Evolutionary conservation across 345 rosid species (phyloP).

Genomic region (Camelina neglecta): DNA sequence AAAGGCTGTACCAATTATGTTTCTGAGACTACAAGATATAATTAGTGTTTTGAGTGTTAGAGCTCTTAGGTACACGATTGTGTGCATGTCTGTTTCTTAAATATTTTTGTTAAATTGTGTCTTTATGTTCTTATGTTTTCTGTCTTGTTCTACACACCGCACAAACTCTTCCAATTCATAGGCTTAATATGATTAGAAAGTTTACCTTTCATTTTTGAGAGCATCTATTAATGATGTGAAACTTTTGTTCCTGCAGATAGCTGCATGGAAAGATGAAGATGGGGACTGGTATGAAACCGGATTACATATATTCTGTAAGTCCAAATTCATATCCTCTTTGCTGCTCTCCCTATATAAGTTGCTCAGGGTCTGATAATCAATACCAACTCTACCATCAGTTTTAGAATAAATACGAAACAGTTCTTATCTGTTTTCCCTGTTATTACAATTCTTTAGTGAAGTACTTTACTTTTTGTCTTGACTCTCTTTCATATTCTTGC

Average conservation of each 20-base stretch:
- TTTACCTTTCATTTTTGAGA: neutral
- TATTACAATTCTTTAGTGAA: conserved; percentile 25
- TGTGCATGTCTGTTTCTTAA: neutral
- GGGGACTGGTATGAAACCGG: conserved; percentile 98
- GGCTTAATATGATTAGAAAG: neutral
- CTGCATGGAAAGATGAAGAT: conserved; percentile 95
- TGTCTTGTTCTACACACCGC: neutral
- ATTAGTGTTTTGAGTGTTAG: conserved; percentile 13
- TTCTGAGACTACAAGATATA: neutral
- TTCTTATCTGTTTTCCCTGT: neutral
- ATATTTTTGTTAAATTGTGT: neutral
- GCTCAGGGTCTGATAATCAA: neutral
- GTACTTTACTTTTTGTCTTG: neutral
- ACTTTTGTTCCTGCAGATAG: conserved; percentile 57
- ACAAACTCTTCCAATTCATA: neutral
- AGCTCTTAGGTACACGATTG: conserved; percentile 4
- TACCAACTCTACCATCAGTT: neutral
- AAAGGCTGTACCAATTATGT: neutral
- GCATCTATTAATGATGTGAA: neutral
- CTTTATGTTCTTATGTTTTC: neutral
- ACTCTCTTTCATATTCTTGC: conserved; percentile 35
- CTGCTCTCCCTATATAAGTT: neutral
- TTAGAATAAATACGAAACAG: neutral
- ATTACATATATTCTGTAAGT: conserved; percentile 94
- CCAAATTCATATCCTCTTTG: neutral